A percentile compares a stretch with the other conserved stretches of the same genome.
These are phyloP conservation scores for Sugiyamaella xylanicola DNA, from an alignment of 1,139 yeast genomes.

Conservation along the genomic window DNA sequence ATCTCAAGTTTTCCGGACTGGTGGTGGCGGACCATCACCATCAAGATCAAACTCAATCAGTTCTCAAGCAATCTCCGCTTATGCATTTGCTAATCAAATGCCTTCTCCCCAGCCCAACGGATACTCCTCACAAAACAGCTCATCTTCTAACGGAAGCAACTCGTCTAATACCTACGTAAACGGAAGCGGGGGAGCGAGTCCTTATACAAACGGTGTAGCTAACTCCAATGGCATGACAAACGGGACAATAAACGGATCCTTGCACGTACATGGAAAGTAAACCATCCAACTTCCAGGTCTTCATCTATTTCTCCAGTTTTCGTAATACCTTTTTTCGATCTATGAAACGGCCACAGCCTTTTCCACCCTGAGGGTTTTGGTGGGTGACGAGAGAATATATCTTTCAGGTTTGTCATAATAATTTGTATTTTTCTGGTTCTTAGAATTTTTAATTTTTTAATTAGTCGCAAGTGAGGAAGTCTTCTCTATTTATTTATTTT, in stretches of 20 bases:
- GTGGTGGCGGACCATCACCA: slow-evolving; percentile 19
- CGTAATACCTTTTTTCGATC: neutral
- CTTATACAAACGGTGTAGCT: slow-evolving; percentile 14
- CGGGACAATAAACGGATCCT: slow-evolving; percentile 14
- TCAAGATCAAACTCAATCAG: slow-evolving; percentile 27
- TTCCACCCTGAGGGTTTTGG: slow-evolving; percentile 4
- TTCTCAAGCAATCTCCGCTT: slow-evolving; percentile 19
- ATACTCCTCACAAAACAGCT: slow-evolving; percentile 8
- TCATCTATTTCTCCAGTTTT: neutral
- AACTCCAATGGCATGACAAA: slow-evolving; percentile 14
- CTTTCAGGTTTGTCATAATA: slow-evolving; percentile 2
- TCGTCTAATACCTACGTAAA: slow-evolving; percentile 13
- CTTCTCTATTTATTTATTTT: neutral
- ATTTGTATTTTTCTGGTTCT: neutral
- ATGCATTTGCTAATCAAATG: slow-evolving; percentile 3
- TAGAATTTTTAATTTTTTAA: neutral
- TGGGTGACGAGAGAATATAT: neutral
- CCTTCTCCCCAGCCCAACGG: neutral
- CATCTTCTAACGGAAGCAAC: slow-evolving; percentile 3
- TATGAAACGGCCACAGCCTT: slow-evolving; percentile 10
- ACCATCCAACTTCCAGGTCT: slow-evolving; percentile 5
- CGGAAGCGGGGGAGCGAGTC: slow-evolving; percentile 7
- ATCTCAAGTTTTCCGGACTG: slow-evolving; percentile 13
- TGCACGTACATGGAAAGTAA: slow-evolving; percentile 18
- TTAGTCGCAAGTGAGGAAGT: neutral